Evolutionary conservation across 495 filamentous ascomycete species (phyloP).

Genomic region (Trypethelium eluteriae): DNA sequence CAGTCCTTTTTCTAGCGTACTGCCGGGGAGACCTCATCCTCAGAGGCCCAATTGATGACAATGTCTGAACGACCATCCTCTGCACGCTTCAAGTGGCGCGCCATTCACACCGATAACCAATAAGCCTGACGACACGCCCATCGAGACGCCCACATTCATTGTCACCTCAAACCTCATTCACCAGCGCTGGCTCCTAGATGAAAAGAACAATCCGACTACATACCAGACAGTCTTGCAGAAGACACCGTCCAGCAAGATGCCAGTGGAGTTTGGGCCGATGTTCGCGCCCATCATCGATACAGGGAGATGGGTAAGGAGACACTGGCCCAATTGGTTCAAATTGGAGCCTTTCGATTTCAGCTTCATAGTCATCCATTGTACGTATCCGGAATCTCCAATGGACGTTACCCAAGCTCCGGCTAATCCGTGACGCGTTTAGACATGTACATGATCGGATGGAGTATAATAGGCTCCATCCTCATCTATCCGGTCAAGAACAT

Average conservation of each 20-base stretch:
- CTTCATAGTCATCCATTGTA: slow-evolving; percentile 1
- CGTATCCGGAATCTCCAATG: background rate
- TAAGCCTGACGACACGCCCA: background rate
- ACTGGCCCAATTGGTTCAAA: slow-evolving; percentile 9
- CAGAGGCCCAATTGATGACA: background rate
- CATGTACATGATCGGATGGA: slow-evolving; percentile 64
- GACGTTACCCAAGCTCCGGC: background rate
- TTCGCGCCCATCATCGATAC: background rate
- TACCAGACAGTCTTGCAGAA: background rate
- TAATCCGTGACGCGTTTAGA: slow-evolving; percentile 31
- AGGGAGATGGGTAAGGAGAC: background rate
- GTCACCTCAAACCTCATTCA: background rate
- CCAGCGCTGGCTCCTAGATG: background rate
- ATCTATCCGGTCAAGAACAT: slow-evolving; percentile 58
- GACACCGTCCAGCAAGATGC: background rate
- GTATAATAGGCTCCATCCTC: slow-evolving; percentile 65
- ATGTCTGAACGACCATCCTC: background rate
- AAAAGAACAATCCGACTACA: background rate
- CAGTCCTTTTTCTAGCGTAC: background rate
- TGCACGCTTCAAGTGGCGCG: background rate
- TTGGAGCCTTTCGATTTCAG: background rate
- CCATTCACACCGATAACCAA: background rate
- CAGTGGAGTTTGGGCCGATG: background rate
- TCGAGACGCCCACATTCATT: background rate
- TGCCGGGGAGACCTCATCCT: background rate